Evolutionary conservation across 129 eudicot genomes (phyloP).

Genomic region (Glebionis coronaria): DNA sequence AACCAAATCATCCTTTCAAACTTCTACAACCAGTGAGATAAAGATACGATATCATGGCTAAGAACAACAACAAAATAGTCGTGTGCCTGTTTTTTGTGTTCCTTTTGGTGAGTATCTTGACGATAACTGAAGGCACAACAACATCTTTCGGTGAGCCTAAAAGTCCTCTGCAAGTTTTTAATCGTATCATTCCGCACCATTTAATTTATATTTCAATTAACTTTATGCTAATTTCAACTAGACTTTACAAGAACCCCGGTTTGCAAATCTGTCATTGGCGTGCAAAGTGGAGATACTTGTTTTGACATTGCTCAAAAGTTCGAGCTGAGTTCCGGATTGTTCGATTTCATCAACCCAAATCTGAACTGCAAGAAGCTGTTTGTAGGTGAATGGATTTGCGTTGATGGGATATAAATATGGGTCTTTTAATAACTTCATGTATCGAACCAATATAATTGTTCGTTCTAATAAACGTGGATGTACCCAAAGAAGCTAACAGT

Average conservation of each 20-base stretch:
- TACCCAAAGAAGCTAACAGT: too few relatives aligned
- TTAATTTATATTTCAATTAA: neutral
- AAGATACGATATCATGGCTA: conserved; percentile 12
- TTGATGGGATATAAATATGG: conserved; percentile 27
- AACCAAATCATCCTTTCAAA: conserved; percentile 4
- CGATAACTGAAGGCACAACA: too few relatives aligned
- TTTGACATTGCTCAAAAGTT: too few relatives aligned
- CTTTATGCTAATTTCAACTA: neutral
- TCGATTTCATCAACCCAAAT: too few relatives aligned
- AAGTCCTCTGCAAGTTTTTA: too few relatives aligned
- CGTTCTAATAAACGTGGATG: too few relatives aligned
- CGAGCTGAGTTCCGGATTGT: too few relatives aligned
- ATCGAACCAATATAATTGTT: too few relatives aligned
- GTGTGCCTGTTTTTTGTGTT: conserved; percentile 13
- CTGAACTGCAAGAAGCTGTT: conserved; percentile 39
- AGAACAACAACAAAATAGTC: conserved; percentile 12
- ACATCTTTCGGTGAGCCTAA: too few relatives aligned
- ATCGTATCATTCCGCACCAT: too few relatives aligned
- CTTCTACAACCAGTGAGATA: neutral
- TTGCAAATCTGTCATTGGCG: conserved; percentile 33
- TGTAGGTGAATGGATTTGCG: conserved; percentile 51
- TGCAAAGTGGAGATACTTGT: conserved; percentile 48
- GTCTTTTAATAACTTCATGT: neutral
- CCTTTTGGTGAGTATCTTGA: conserved; percentile 4
- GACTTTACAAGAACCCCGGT: neutral